Conservation (phyloP, 2,329 filamentous ascomycete species). For the Chaetomiaceae sp. region DNA sequence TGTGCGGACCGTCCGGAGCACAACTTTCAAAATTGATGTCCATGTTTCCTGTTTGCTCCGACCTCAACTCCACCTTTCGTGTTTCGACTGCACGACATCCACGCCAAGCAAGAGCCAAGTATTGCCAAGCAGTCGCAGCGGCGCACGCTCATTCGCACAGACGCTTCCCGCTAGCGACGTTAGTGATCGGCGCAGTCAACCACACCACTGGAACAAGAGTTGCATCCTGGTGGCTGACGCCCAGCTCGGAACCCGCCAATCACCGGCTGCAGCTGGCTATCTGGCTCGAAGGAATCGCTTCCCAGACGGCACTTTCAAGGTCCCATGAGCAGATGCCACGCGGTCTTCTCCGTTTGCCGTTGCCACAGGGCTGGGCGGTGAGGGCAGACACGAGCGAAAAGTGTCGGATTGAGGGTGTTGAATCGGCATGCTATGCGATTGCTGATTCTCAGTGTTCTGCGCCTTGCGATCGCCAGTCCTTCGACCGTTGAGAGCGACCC, state of each 20-base stretch:
- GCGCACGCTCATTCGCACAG: conserved; percentile 13
- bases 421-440: background rate
- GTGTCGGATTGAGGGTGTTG: background rate
- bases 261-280: background rate
- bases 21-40: no score
- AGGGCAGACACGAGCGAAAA: background rate
- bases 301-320: background rate
- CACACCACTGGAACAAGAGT: conserved; percentile 21
- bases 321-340: conserved; percentile 15
- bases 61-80: background rate
- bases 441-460: background rate
- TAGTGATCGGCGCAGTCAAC: conserved; percentile 22
- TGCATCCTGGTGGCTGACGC: conserved; percentile 5
- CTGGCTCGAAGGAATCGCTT: background rate
- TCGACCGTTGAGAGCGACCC: background rate
- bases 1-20: no score
- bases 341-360: conserved; percentile 1
- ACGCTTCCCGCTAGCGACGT: background rate
- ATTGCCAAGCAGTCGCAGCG: conserved; percentile 1
- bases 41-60: background rate
- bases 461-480: conserved; percentile 6
- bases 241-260: conserved; percentile 1
- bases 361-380: background rate
- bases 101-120: conserved; percentile 1
- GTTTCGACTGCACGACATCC: conserved; percentile 6